Evolutionary conservation across 2,329 filamentous ascomycete species (phyloP).

Genomic region (Colletotrichum sp.): DNA sequence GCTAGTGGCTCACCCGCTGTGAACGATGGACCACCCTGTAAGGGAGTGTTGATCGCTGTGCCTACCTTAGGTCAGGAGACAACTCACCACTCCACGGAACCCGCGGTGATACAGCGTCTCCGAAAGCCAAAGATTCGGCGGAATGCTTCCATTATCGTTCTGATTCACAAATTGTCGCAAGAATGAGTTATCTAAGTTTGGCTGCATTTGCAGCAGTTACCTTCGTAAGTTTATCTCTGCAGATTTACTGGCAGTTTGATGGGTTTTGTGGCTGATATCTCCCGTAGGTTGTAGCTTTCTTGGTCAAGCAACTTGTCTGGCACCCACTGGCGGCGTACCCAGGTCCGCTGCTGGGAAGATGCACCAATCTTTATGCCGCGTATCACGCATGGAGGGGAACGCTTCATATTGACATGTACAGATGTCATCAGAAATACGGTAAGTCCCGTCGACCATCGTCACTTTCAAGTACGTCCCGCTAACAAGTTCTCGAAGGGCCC

Average conservation of each 20-base stretch:
- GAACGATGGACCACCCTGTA: not conserved
- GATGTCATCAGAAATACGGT: conserved; percentile 39
- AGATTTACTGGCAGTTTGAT: not conserved
- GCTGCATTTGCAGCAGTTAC: not conserved
- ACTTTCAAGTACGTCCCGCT: not conserved
- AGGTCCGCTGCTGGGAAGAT: not conserved
- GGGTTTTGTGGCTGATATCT: not conserved
- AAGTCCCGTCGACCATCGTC: not conserved
- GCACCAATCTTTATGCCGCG: conserved; percentile 25
- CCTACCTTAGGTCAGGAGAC: not conserved
- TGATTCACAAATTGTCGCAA: not conserved
- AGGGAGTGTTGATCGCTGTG: not conserved
- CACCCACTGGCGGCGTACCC: not conserved
- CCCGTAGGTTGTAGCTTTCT: not conserved
- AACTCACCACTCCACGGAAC: not conserved
- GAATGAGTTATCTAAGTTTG: not conserved
- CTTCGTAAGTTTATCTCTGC: not conserved
- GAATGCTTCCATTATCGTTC: not conserved
- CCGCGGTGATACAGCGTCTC: not conserved
- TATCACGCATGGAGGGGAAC: conserved; percentile 41
- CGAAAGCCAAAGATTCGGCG: not conserved
- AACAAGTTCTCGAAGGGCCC: not conserved
- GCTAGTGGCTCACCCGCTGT: not conserved
- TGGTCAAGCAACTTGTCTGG: not conserved
- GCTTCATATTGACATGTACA: conserved; percentile 36